Evolutionary conservation across 2,329 filamentous ascomycete genomes (phyloP), one percentile per base, ranked within the genome.

Genomic region (Fusarium sp.): DNA sequence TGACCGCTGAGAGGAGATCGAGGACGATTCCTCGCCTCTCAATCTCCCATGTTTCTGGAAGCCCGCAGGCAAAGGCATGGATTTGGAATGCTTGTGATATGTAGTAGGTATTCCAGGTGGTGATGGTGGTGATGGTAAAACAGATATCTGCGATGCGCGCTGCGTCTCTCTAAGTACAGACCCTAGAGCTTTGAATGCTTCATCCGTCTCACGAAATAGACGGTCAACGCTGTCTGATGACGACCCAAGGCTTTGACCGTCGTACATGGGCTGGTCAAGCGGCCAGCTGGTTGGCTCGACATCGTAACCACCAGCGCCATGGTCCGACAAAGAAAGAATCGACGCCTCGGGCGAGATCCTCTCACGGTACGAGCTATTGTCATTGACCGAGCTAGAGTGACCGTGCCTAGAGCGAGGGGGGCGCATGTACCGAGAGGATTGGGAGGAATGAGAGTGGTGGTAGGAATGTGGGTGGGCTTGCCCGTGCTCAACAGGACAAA

Each of bases 201-300:
- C 79, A 63, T 87, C 84, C 6, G 84, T 82, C 70, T 86, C 81
- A 64, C 79, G 77, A 48, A 85, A 84, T 65, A 87, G 79, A 65
- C 82, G 78, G 54, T 83, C 79, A 5, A 84, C 77, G 59, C 80
- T 80, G 41, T 81, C 77, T 14, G 78, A 79, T 69, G 79, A 73
- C 41, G 62, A 62, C 37, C 67, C 58, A 25, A 52, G 44, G 42
- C 64, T 71, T 61, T 72, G 67, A 62, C 59, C 59, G 59, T 57
- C 59, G 34, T 64, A 68, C 64, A 62, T 52, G 46, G 55, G 55
- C n/a, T 60, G 49, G 34, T 46, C 26, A 39, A 58, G 41, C 44
- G 53, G 58, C 43, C 59, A 67, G 55, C 45, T 51, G 49, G 58
- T 59, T 64, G 65, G 52, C 31, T 48, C 67, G 48, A 19, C 48